Conservation (phyloP, 495 filamentous ascomycete species). For the Aspergillus biplanus region DNA sequence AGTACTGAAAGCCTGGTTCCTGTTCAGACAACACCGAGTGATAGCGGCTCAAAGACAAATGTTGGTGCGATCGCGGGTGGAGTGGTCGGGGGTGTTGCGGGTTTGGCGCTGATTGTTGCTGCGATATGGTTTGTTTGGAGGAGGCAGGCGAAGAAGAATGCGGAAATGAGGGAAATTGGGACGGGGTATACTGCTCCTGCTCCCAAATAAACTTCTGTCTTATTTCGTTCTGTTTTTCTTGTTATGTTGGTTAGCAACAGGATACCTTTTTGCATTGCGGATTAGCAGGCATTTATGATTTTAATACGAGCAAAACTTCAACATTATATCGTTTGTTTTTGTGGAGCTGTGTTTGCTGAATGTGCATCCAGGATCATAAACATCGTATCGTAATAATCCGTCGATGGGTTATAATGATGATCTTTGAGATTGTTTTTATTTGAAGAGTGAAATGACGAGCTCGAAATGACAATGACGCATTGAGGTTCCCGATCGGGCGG, state of each 20-base stretch:
- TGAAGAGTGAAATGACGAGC: too few species aligned
- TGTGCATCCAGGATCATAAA: too few species aligned
- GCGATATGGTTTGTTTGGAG: slow-evolving; percentile 4
- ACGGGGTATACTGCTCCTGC: slow-evolving; percentile 5
- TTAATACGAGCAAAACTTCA: background rate
- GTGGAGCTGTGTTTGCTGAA: too few species aligned
- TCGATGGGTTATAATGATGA: background rate
- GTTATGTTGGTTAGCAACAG: background rate
- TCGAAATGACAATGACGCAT: background rate
- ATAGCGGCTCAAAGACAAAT: background rate
- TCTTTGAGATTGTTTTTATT: too few species aligned
- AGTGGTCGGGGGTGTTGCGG: slow-evolving; percentile 11
- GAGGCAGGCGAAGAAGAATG: slow-evolving; percentile 14
- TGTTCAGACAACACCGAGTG: background rate
- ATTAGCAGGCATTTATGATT: background rate
- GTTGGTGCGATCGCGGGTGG: slow-evolving; percentile 15
- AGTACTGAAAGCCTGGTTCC: background rate
- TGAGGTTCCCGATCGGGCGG: background rate
- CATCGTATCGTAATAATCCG: background rate
- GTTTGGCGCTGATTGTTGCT: slow-evolving; percentile 6
- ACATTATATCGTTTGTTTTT: background rate
- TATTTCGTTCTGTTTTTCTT: background rate
- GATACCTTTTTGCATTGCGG: background rate
- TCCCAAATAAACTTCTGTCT: background rate
- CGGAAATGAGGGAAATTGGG: slow-evolving; percentile 15